Conservation (phyloP, 163 green algal species). For the Chlamydomonas reinhardtii region DNA sequence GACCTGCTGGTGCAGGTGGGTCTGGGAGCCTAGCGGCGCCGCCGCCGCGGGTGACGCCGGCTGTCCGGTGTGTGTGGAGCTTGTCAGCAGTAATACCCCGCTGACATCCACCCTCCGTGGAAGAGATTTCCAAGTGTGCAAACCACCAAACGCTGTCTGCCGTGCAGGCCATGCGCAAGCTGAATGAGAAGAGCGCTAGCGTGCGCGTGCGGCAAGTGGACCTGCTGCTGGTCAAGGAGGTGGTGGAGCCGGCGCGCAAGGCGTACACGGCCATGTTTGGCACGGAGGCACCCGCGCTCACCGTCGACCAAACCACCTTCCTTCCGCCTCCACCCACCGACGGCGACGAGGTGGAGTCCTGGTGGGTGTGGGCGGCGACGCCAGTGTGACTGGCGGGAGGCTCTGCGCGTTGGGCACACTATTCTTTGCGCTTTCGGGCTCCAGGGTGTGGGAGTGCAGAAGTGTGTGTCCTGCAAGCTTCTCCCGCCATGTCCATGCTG, state of each 20-base stretch:
- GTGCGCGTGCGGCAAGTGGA: slow-evolving; percentile 74
- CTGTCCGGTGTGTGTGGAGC: neutral
- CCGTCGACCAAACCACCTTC: slow-evolving; percentile 75
- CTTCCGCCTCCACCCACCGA: slow-evolving; percentile 59
- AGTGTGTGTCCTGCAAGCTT: too few relatives aligned
- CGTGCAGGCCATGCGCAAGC: slow-evolving; percentile 77
- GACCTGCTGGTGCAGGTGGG: slow-evolving; percentile 90
- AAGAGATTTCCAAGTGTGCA: too few relatives aligned
- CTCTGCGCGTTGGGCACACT: too few relatives aligned
- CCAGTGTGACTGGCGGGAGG: neutral
- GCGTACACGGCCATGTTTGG: slow-evolving; percentile 76
- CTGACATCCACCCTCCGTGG: too few relatives aligned
- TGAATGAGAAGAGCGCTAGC: slow-evolving; percentile 71
- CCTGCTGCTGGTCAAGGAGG: slow-evolving; percentile 66
- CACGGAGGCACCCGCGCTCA: slow-evolving; percentile 67
- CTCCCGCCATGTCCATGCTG: too few relatives aligned
- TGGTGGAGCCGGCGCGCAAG: slow-evolving; percentile 73
- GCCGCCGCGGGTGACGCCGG: too few relatives aligned
- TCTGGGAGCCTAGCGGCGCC: neutral
- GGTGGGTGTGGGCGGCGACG: neutral
- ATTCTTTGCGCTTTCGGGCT: too few relatives aligned
- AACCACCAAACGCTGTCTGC: too few relatives aligned
- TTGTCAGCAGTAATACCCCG: neutral
- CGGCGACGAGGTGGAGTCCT: slow-evolving; percentile 47
- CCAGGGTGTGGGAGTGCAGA: too few relatives aligned